These are phyloP conservation scores for Cryphonectria radicalis DNA, from an alignment of 2,329 filamentous ascomycete genomes.

Conservation along the genomic window DNA sequence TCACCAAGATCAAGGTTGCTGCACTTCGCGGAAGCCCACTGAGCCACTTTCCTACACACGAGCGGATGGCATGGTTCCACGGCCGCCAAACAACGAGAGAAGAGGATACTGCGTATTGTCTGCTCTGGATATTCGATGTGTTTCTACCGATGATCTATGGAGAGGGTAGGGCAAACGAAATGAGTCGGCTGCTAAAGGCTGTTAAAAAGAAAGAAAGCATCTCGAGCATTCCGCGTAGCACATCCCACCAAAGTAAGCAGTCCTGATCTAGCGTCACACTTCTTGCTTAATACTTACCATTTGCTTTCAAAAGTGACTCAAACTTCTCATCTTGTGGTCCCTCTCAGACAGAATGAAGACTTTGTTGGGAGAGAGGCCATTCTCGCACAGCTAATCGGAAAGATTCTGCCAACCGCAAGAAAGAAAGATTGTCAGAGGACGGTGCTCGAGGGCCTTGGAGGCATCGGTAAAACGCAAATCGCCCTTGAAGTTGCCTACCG, in stretches of 20 bases:
- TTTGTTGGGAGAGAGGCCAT: neutral
- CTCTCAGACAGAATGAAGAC: neutral
- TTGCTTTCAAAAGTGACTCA: neutral
- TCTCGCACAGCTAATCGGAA: neutral
- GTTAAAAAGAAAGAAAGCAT: neutral
- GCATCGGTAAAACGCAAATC: constrained; percentile 43
- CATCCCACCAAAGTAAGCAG: neutral
- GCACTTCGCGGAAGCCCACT: neutral
- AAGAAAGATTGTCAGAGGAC: neutral
- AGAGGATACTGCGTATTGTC: neutral
- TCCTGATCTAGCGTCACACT: neutral
- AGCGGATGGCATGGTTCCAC: neutral
- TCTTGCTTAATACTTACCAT: neutral
- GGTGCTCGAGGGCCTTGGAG: neutral
- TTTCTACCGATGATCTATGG: neutral
- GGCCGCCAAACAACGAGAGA: neutral
- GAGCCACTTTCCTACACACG: neutral
- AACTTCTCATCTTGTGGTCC: neutral
- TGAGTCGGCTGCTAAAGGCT: neutral
- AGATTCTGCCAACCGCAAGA: neutral
- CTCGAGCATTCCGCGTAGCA: neutral
- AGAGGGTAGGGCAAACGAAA: neutral
- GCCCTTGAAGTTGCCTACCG: constrained; percentile 42
- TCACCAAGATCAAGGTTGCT: neutral
- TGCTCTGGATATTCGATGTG: neutral